Evolutionary conservation across 2,329 filamentous ascomycete genomes (phyloP).

Genomic region (Diatrype stigma): DNA sequence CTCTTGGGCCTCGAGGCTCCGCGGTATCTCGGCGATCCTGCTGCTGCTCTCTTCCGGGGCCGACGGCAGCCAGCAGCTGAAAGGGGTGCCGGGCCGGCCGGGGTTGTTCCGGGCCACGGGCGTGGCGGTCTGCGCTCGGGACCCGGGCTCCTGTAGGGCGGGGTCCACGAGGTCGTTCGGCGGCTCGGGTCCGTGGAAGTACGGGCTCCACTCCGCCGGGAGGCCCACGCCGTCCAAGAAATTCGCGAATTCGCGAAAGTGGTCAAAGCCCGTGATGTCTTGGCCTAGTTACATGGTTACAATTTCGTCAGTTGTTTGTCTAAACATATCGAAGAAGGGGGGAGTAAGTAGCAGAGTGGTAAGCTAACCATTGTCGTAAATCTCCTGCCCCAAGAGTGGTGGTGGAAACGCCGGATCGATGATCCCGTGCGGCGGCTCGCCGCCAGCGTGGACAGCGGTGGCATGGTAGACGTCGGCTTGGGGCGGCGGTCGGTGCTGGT

Average conservation of each 20-base stretch:
- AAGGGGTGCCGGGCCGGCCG: slow-evolving; percentile 29
- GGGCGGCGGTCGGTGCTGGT: not conserved
- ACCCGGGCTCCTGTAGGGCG: slow-evolving; percentile 9
- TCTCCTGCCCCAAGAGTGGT: not conserved
- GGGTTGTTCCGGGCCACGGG: slow-evolving; percentile 7
- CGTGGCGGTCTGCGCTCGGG: slow-evolving; percentile 8
- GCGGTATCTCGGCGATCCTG: slow-evolving; percentile 16
- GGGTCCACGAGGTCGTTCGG: slow-evolving; percentile 19
- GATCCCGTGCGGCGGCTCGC: not conserved
- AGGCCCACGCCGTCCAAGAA: slow-evolving; percentile 35
- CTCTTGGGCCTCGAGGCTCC: slow-evolving; percentile 4
- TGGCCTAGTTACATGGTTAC: slow-evolving; percentile 14
- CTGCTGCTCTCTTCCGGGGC: slow-evolving; percentile 27
- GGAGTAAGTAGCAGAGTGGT: too few relatives aligned
- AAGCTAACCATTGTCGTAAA: not conserved
- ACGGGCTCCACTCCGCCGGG: slow-evolving; percentile 35
- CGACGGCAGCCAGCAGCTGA: slow-evolving; percentile 34
- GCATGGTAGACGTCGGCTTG: not conserved
- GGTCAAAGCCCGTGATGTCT: slow-evolving; percentile 18
- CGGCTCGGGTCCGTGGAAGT: slow-evolving; percentile 25
- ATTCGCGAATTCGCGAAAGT: slow-evolving; percentile 34
- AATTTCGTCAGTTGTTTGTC: too few relatives aligned
- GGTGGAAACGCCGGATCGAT: not conserved
- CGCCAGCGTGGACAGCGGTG: not conserved
- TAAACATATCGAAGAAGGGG: too few relatives aligned